Conservation (phyloP, 1,284 basidiomycete genomes). For the Neolentinus lepideus region DNA sequence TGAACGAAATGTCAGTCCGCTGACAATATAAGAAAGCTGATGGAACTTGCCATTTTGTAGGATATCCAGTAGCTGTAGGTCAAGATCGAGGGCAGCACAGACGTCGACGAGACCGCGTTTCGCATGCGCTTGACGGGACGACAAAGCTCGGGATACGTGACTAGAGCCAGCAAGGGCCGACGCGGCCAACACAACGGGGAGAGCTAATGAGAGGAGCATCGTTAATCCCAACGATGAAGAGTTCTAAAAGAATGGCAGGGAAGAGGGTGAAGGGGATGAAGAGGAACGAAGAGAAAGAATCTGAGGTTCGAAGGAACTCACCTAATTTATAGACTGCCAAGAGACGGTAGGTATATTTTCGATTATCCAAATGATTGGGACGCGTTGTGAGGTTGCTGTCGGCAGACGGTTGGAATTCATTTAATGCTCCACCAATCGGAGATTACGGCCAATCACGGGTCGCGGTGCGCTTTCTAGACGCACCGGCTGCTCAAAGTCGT, state of each 20-base stretch:
- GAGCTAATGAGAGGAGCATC: neutral
- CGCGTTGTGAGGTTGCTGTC: neutral
- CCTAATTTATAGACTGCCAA: neutral
- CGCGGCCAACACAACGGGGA: neutral
- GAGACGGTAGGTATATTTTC: too few species aligned
- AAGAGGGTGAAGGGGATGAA: neutral
- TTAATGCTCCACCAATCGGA: neutral
- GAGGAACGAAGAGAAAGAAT: neutral
- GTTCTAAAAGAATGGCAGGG: neutral
- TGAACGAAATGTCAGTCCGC: slow-evolving; percentile 1
- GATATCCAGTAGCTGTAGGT: slow-evolving; percentile 11
- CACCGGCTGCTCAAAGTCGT: neutral
- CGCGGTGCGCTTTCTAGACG: neutral
- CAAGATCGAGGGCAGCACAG: slow-evolving; percentile 14
- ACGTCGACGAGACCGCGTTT: slow-evolving; percentile 13
- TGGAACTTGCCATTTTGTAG: slow-evolving; percentile 8
- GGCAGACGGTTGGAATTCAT: neutral
- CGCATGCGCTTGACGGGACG: slow-evolving; percentile 13
- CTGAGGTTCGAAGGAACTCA: neutral
- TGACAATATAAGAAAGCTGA: neutral
- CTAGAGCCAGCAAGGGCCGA: neutral
- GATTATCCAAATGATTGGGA: too few species aligned
- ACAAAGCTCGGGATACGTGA: slow-evolving; percentile 1
- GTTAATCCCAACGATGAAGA: neutral
- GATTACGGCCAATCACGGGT: neutral